phyloP scores from a whole-genome alignment of 2,329 filamentous ascomycete genomes.

The Trematosphaeria pertusa region DNA sequence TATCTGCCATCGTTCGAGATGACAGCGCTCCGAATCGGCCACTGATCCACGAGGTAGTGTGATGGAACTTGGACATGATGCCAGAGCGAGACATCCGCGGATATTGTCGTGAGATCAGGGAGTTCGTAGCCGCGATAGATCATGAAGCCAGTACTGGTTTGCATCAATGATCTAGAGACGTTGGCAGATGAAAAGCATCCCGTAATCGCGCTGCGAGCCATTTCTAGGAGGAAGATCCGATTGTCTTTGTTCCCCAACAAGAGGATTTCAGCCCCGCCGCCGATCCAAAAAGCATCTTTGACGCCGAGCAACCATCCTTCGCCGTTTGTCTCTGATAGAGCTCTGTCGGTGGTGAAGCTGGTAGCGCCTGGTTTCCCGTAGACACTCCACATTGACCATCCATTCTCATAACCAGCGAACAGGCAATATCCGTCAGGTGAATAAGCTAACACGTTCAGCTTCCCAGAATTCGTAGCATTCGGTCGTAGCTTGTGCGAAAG shows the following conservation, averaged over 20 bases:
- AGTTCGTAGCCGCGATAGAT: slow-evolving; percentile 93
- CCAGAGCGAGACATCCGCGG: slow-evolving; percentile 93
- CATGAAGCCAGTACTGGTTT: slow-evolving; percentile 87
- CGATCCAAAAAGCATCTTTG: slow-evolving; percentile 81
- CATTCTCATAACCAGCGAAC: slow-evolving; percentile 89
- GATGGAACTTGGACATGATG: slow-evolving; percentile 87
- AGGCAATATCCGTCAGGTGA: slow-evolving; percentile 96
- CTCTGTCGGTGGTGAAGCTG: slow-evolving; percentile 76
- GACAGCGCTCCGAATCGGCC: slow-evolving; percentile 87
- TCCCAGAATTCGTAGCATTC: slow-evolving; percentile 74
- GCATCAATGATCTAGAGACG: slow-evolving; percentile 84
- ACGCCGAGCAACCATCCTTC: slow-evolving; percentile 88
- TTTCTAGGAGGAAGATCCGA: slow-evolving; percentile 85
- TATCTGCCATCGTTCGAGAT: slow-evolving; percentile 93
- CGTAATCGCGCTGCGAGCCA: slow-evolving; percentile 91
- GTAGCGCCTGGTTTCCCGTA: slow-evolving; percentile 89
- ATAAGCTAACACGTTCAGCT: slow-evolving; percentile 77
- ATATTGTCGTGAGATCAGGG: slow-evolving; percentile 88
- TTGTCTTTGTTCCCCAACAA: slow-evolving; percentile 75
- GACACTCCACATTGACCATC: slow-evolving; percentile 97
- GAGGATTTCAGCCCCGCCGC: slow-evolving; percentile 84
- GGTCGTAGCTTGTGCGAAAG: slow-evolving; percentile 79
- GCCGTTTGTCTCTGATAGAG: slow-evolving; percentile 69
- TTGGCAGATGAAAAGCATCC: slow-evolving; percentile 93
- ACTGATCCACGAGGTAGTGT: slow-evolving; percentile 86